Conservation (phyloP, 768 basidiomycete species). For the Baorangia bicolor region DNA sequence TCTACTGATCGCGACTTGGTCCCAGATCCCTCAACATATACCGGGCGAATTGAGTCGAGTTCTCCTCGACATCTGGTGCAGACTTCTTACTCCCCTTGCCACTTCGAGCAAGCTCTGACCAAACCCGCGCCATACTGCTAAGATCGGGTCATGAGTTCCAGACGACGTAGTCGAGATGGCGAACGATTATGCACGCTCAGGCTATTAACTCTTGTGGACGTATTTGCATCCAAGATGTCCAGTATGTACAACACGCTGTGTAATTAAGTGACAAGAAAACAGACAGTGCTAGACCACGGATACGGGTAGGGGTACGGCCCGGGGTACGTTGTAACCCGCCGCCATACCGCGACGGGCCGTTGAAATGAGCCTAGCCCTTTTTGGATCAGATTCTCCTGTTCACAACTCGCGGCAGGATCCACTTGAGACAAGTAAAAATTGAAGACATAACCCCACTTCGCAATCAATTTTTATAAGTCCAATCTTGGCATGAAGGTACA, state of each 20-base stretch:
- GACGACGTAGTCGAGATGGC: not conserved
- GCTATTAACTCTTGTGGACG: not conserved
- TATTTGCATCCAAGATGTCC: not conserved
- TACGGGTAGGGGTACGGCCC: no score
- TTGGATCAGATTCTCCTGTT: no score
- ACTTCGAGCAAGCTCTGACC: conserved; percentile 18
- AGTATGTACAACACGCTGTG: not conserved
- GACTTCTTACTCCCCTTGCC: not conserved
- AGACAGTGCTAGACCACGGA: no score
- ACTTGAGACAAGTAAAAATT: no score
- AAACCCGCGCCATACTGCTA: no score
- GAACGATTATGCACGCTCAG: not conserved
- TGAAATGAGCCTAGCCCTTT: no score
- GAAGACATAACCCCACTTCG: no score
- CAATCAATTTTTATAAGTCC: no score
- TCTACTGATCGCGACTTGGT: not conserved
- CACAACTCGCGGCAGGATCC: no score
- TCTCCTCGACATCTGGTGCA: conserved; percentile 25
- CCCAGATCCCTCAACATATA: conserved; percentile 28
- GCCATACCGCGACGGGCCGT: no score
- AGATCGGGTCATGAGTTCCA: not conserved
- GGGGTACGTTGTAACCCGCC: no score
- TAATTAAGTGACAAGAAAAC: not conserved
- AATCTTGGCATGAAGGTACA: no score
- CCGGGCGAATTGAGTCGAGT: conserved; percentile 27